A percentile compares a stretch with the other conserved stretches of the same genome.
phyloP scores from a whole-genome alignment of 2,329 filamentous ascomycete genomes.

The Fusarium protoensiforme region DNA sequence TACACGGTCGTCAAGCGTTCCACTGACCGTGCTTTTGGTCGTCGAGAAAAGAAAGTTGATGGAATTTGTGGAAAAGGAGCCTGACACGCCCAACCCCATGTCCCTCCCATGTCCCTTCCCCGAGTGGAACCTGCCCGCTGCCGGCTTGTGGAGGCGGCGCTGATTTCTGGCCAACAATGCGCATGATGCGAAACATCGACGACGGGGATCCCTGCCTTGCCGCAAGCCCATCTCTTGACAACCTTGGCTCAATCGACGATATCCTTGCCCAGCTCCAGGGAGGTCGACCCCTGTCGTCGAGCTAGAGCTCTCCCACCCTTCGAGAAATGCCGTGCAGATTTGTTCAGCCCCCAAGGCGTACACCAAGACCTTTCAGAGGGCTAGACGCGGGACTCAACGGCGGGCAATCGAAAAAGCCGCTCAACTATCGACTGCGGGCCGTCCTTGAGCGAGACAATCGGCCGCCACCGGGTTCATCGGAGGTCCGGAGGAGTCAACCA shows the following conservation, averaged over 20 bases:
- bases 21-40: background rate
- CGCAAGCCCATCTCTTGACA: conserved; percentile 13
- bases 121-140: background rate
- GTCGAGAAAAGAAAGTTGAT: conserved; percentile 25
- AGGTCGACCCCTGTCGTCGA: conserved; percentile 11
- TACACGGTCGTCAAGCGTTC: conserved; percentile 6
- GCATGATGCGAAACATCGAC: conserved; percentile 34
- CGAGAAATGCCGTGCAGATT: conserved; percentile 22
- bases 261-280: background rate
- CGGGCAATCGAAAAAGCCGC: conserved; percentile 22
- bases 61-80: background rate
- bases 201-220: conserved; percentile 26
- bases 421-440: background rate
- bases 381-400: conserved; percentile 14
- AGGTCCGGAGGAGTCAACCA: conserved; percentile 6
- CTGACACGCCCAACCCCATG: background rate
- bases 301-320: conserved; percentile 25
- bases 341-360: background rate
- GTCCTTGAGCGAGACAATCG: conserved; percentile 8
- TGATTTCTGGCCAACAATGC: conserved; percentile 7
- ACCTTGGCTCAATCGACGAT: conserved; percentile 4
- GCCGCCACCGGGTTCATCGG: conserved; percentile 5
- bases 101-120: conserved; percentile 2
- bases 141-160: background rate
- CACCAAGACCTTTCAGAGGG: background rate